Base-by-base conservation (phyloP, 2,329 filamentous ascomycete species). In the Thyridium curvatum region DNA sequence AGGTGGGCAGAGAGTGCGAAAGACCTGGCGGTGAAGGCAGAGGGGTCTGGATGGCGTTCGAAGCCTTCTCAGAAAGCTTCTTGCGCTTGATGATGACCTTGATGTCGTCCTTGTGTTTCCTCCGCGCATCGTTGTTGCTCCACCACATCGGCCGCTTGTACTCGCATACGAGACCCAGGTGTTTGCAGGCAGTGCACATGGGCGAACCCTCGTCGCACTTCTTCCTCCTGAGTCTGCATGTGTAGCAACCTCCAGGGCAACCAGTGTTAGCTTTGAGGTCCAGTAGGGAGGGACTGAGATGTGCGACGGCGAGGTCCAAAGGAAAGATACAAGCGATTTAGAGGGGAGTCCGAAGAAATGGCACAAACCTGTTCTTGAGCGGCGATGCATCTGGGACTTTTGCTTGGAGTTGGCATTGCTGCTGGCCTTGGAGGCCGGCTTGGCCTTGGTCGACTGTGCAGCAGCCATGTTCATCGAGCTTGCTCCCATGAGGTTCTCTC, bases 81-180 rank as follows among this genome's bases (percentile, higher is more conserved):
- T 93, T 97, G 59, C 84, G 80, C 79, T 95, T 96, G 72, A 98
- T 97, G 64, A 91, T 87, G 64, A 85, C 84, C 75, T 98, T 98
- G 74, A 98, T 94, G 51, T 83, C 71, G 59, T 97, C 93, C 69
- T 97, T 98, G 61, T 96, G 88, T 41, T 82, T 69, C 52, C 84
- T 79, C 51, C 93, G 77, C 56, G 85, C 80, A 47, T 95, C 89
- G 56, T 86, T 85, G 72, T 93, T 96, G 66, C 84, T 86, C 93
- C 93, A 98, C 93, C 93, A 98, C 66, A 86, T 79, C 30, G 93
- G 93, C 57, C 90, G 74, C 74, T 94, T 95, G 71, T 97, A 98
- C 71, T 97, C 89, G 69, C 93, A 98, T 54, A 76, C 74, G 41
- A 98, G 74, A 39, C 86, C 85, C 41, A 98, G 82, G 56, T 80